Percentiles rank a stretch among this genome's conserved stretches.
Conservation (phyloP, 805 yeast species). For the Clavispora asparagi region DNA sequence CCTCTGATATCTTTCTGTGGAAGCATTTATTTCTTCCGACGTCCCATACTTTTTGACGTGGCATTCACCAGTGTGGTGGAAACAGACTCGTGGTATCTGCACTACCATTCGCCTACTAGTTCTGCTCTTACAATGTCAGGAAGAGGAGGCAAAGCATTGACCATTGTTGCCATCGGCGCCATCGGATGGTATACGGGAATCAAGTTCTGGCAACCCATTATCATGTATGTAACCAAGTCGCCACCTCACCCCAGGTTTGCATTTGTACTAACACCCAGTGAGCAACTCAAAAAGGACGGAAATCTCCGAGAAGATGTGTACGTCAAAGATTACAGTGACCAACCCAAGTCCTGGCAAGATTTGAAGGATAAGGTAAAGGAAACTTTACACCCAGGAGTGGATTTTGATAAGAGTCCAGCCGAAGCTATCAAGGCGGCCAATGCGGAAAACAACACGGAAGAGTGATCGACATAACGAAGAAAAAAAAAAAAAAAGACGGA, state of each 20-base stretch:
- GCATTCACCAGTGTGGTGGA: too few relatives aligned
- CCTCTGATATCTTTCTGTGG: too few relatives aligned
- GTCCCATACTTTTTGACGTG: too few relatives aligned
- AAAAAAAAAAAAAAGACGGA: background rate
- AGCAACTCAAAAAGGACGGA: conserved; percentile 61
- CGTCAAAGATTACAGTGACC: conserved; percentile 41
- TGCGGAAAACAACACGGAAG: background rate
- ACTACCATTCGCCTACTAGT: background rate
- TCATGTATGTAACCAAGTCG: conserved; percentile 44
- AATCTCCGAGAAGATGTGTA: conserved; percentile 55
- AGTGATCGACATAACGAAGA: background rate
- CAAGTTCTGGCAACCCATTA: conserved; percentile 69
- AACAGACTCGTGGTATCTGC: background rate
- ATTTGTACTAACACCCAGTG: conserved; percentile 30
- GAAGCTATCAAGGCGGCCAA: background rate
- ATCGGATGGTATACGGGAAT: conserved; percentile 46
- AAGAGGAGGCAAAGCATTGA: conserved; percentile 20
- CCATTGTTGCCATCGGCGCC: conserved; percentile 20
- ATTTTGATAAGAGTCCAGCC: background rate
- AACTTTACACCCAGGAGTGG: conserved; percentile 24
- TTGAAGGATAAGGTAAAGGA: conserved; percentile 26
- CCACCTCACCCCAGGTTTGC: background rate
- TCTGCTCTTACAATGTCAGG: conserved; percentile 14
- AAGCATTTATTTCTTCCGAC: too few relatives aligned
- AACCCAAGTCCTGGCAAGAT: conserved; percentile 37